Base-by-base conservation (phyloP, 2,329 filamentous ascomycete species). In the Neonectria sp. region DNA sequence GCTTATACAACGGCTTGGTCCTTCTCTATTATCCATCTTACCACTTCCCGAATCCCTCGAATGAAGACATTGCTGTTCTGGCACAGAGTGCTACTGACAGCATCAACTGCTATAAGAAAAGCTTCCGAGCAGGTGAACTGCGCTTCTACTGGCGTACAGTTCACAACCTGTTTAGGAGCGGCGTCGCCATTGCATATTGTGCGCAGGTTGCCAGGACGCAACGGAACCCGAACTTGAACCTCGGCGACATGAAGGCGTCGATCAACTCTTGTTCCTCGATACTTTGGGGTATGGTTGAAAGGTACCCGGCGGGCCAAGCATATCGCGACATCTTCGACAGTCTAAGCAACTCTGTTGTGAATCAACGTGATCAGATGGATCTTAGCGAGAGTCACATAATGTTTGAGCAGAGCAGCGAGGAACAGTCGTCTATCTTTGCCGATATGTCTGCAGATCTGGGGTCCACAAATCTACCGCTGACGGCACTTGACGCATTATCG, bases 251-350 rank as follows among this genome's bases (percentile, higher is more conserved):
- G 33, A 61, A 60, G 2, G 65, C 37, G 2, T 43, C 60, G 0
- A 65, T 77, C 9, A 69, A 72, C 12, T 56, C 71, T 1, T 78
- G 76, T 31, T 70, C 65, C 0, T 72, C 75, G 0, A 62, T 78
- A 5, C 60, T 78, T 0, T 77, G 76, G 76, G 76, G 68, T 0
- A 77, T 78, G 76, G 76, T 73, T 4, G 76, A 78, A 55, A 63
- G 75, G 13, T 77, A 76, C 35, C 73, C 73, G 1, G 58, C 67
- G 0, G 76, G 75, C 1, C 48, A 63, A 21, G 69, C 65, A 6
- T 77, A 77, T 29, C 70, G 76, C 7, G 76, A 78, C 24, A 56
- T 67, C 0, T 77, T 77, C 43, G 76, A 78, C 2, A 68, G 60
- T 21, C 27, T 77, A 17, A 59, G 55, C 9, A 61, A 53, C n/a